These are phyloP conservation scores for Yamadazyma endophytica DNA, from an alignment of 805 yeast genomes.

Conservation along the genomic window DNA sequence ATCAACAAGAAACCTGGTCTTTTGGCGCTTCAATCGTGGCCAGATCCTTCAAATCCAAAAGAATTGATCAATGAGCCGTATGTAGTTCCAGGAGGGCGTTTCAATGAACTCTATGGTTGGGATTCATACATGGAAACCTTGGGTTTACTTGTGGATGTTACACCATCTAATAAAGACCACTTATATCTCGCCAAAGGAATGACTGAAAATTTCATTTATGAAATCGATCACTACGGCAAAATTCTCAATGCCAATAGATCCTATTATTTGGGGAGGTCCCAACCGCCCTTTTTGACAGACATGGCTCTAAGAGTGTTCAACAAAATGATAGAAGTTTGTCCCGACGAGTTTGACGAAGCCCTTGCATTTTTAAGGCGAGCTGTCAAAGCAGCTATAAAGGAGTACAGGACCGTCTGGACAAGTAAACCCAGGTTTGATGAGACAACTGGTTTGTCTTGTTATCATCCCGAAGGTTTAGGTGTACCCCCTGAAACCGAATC, in stretches of 20 bases:
- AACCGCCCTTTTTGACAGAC: constrained; percentile 95
- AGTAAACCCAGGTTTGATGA: constrained; percentile 68
- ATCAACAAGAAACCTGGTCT: constrained; percentile 83
- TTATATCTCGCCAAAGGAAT: constrained; percentile 77
- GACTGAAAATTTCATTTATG: constrained; percentile 89
- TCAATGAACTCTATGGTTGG: constrained; percentile 97
- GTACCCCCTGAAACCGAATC: constrained; percentile 96
- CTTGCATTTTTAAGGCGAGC: constrained; percentile 63
- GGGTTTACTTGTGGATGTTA: constrained; percentile 65
- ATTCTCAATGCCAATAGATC: constrained; percentile 91
- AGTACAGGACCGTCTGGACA: constrained; percentile 80
- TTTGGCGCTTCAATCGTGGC: constrained; percentile 71
- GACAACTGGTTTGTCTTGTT: constrained; percentile 77
- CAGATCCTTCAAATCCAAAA: constrained; percentile 48
- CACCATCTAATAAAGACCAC: constrained; percentile 31
- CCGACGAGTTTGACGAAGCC: constrained; percentile 36
- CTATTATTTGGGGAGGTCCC: constrained; percentile 86
- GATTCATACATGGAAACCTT: constrained; percentile 90
- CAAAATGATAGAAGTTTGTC: constrained; percentile 46
- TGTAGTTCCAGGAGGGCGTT: constrained; percentile 96
- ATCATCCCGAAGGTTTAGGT: constrained; percentile 88
- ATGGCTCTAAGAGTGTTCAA: constrained; percentile 73
- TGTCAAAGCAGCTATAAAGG: constrained; percentile 75
- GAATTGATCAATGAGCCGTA: constrained; percentile 71
- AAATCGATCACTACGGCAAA: constrained; percentile 86